Evolutionary conservation across 331 rosid species (phyloP).

Genomic region (Cucumis variabilis): DNA sequence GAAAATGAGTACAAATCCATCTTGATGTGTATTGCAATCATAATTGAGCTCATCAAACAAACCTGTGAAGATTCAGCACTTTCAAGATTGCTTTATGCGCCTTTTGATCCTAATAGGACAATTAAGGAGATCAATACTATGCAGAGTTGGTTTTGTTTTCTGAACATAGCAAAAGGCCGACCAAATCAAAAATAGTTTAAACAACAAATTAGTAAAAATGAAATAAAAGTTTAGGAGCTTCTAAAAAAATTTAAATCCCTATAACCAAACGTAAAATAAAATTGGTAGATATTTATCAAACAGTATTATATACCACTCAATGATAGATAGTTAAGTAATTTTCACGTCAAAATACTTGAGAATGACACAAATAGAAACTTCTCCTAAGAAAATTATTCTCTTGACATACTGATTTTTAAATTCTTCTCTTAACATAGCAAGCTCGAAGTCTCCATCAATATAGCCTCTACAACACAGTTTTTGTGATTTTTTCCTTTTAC

Average conservation of each 20-base stretch:
- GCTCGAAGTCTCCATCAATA: slow-evolving; percentile 54
- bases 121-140: slow-evolving; percentile 47
- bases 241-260: neutral
- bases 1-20: neutral
- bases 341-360: neutral
- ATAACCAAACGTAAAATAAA: neutral
- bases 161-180: slow-evolving; percentile 40
- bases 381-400: neutral
- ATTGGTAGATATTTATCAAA: neutral
- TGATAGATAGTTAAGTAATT: neutral
- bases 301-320: neutral
- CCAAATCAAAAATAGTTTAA: slow-evolving; percentile 9
- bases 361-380: neutral
- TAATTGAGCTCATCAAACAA: slow-evolving; percentile 19
- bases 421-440: slow-evolving; percentile 55
- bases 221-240: too few species aligned
- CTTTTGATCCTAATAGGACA: slow-evolving; percentile 47
- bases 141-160: slow-evolving; percentile 98
- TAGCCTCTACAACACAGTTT: slow-evolving; percentile 64
- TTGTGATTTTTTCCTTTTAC: slow-evolving; percentile 55
- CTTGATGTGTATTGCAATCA: neutral
- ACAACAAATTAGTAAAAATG: too few species aligned
- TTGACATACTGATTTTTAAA: slow-evolving; percentile 53
- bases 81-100: slow-evolving; percentile 58
- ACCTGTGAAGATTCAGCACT: slow-evolving; percentile 54